These are phyloP conservation scores for Kuraishia floccosa DNA, from an alignment of 805 yeast species.

Conservation along the genomic window DNA sequence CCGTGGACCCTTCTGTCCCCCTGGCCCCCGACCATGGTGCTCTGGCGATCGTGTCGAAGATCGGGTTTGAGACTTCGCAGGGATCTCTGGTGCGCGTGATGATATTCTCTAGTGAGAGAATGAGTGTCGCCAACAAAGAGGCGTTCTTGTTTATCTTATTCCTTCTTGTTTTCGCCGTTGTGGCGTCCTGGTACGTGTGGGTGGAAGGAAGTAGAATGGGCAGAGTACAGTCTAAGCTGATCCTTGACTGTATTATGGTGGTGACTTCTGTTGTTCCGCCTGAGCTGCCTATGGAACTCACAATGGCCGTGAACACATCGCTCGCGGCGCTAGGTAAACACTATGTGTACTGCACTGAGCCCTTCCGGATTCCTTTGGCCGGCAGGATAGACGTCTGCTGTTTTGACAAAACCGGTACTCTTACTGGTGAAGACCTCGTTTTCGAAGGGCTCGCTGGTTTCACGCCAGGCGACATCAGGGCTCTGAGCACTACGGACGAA, in stretches of 20 bases:
- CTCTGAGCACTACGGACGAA: slow-evolving; percentile 40
- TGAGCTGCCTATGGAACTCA: slow-evolving; percentile 96
- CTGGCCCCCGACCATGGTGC: slow-evolving; percentile 89
- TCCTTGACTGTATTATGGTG: slow-evolving; percentile 90
- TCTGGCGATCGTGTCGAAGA: slow-evolving; percentile 77
- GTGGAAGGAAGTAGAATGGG: slow-evolving; percentile 94
- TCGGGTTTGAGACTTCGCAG: slow-evolving; percentile 98
- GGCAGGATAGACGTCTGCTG: slow-evolving; percentile 98
- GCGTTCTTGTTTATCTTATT: slow-evolving; percentile 88
- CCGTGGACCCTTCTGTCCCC: slow-evolving; percentile 39
- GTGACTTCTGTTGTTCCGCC: slow-evolving; percentile 98
- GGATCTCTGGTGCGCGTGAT: slow-evolving; percentile 95
- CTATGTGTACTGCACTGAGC: slow-evolving; percentile 94
- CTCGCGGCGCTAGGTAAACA: slow-evolving; percentile 78
- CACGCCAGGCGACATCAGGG: slow-evolving; percentile 35
- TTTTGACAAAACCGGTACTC: slow-evolving; percentile 96
- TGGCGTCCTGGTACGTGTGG: slow-evolving; percentile 98
- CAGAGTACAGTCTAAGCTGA: slow-evolving; percentile 85
- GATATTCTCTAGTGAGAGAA: slow-evolving; percentile 95
- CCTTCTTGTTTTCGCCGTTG: slow-evolving; percentile 81
- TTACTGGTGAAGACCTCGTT: slow-evolving; percentile 92
- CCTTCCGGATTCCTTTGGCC: slow-evolving; percentile 94
- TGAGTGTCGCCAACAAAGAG: slow-evolving; percentile 91
- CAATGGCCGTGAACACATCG: slow-evolving; percentile 95
- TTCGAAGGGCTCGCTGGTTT: slow-evolving; percentile 96